These are phyloP conservation scores for Venturia effusa DNA, from an alignment of 2,329 filamentous ascomycete genomes.

Conservation along the genomic window DNA sequence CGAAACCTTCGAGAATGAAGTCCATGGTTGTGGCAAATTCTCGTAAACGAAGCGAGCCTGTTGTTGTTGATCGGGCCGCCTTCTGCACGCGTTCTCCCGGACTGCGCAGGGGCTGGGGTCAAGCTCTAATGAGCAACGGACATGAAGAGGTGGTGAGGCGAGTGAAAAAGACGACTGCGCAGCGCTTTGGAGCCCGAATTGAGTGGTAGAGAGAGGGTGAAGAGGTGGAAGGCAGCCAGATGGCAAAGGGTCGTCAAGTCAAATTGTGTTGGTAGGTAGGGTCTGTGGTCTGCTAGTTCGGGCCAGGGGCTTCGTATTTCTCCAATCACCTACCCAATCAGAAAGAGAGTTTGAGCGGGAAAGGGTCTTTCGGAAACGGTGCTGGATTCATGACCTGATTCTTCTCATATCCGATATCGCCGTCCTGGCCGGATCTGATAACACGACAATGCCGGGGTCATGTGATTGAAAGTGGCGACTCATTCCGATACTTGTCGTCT, in stretches of 20 bases:
- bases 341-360: neutral
- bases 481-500: too few relatives aligned
- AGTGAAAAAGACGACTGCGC: neutral
- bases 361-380: neutral
- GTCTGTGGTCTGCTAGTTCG: neutral
- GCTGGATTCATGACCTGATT: neutral
- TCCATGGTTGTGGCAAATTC: slow-evolving; percentile 55
- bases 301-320: neutral
- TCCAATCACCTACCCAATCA: neutral
- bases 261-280: neutral
- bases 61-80: neutral
- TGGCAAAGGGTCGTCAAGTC: neutral
- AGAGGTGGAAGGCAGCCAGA: neutral
- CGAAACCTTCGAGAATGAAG: slow-evolving; percentile 75
- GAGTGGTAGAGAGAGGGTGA: neutral
- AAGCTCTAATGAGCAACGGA: neutral
- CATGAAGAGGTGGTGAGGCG: neutral
- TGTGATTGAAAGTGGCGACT: neutral
- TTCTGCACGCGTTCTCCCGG: neutral
- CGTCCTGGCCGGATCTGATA: neutral
- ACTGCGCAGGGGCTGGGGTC: neutral
- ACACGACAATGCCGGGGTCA: neutral
- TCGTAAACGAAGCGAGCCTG: too few relatives aligned
- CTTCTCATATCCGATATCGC: neutral
- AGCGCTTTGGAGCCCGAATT: neutral